Base-by-base conservation (phyloP, 1,284 basidiomycete genomes). In the Ceratobasidium theobromae region DNA sequence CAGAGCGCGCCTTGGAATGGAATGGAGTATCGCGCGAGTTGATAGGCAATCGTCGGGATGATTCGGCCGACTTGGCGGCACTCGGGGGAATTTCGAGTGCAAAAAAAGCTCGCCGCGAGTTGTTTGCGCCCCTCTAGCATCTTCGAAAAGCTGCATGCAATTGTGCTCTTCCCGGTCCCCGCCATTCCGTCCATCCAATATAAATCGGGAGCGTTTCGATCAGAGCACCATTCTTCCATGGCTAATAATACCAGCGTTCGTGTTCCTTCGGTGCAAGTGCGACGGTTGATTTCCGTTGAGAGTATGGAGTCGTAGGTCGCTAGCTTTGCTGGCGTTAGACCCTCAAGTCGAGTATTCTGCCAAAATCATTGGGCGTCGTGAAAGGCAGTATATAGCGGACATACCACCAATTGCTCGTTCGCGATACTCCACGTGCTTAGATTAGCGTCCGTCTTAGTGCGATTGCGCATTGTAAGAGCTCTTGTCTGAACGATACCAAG, bases 21-120 rank as follows among this genome's bases (percentile, higher is more conserved):
- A n/a, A n/a, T n/a, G n/a, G n/a, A n/a, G n/a, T n/a, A n/a, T n/a
- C n/a, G n/a, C n/a, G n/a, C n/a, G n/a, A n/a, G n/a, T n/a, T 68
- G 67, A 16, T 58, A 58, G 5, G 67, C 67, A 23, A 68, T 53
- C 4, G 60, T 54, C 14, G 67, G 67, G 11, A 66, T 16, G 4
- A 68, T 62, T 16, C n/a, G 41, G 2, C 43, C n/a, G 25, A 62
- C 51, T 25, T 68, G 38, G 21, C 60, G 52, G 16, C 60, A 43
- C 16, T 30, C 25, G 9, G 51, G 62, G 9, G n/a, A 28, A 33
- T 45, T 69, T 0, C 75, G 70, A 6, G 74, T 73, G 48, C 73
- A 76, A 69, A 76, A 77, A 16, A 43, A 53, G 8, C 70, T 74
- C 1, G 74, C 75, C 4, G 72, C 75, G 3, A 75, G 73, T n/a